Evolutionary conservation across 306 rosid genomes (phyloP), one percentile per base, ranked within the genome.

Genomic region (Quercus gilva): DNA sequence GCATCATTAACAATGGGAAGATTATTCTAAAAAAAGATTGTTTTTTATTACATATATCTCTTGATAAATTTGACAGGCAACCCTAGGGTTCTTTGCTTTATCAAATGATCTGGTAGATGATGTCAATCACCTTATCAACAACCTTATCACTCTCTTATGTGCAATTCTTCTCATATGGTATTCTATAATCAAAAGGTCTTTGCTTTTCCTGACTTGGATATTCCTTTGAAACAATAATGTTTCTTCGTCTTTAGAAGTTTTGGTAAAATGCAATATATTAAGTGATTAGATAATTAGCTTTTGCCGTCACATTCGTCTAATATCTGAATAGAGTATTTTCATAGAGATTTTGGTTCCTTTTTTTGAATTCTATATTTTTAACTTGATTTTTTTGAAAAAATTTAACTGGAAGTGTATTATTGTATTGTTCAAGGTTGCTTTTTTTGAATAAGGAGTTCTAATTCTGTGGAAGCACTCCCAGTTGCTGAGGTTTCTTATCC

Each of bases 11-110:
- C 33, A 25, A 31, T 26, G 18, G 76, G 45, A 69, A 17, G 57
- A 53, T 6, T 29, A 35, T 26, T 21, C 11, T 21, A 37, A 17
- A 37, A 17, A 29, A 28, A 60, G 12, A 5, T 58, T 74, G 33
- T 28, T 81, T 63, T 61, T 33, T 8, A 56, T 15, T 55, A 29
- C 80, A 73, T 79, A 49, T 78, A 78, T 84, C 81, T 87, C 21
- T 35, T 78, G 75, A 75, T 71, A 77, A 84, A 74, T 88, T 72
- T 85, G 73, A 79, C 99, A 94, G 99, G 99, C 99, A 73, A 94
- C 99, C 53, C 70, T 90, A 77, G 99, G 99, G 83, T 94, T 94
- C 87, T 94, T 92, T 86, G 94, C 99, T 71, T 85, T 92, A 84
- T 92, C 91, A 82, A 94, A 89, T 89, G 99, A 94, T 83, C 97